phyloP scores from a whole-genome alignment of 1,284 basidiomycete species.

The Sporisorium scitamineum region DNA sequence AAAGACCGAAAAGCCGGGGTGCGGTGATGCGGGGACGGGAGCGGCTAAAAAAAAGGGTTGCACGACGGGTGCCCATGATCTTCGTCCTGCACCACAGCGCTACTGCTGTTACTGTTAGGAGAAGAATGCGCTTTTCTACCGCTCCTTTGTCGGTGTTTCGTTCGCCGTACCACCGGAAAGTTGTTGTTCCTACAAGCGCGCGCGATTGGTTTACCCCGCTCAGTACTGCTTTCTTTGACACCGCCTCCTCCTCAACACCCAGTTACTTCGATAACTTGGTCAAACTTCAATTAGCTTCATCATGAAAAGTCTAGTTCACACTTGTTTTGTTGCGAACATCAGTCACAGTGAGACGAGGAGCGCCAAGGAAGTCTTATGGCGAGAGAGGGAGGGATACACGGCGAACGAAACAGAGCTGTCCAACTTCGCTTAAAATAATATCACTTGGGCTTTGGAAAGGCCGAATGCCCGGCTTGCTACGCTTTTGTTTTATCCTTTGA shows the following conservation, averaged over 20 bases:
- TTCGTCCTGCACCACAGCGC: not conserved
- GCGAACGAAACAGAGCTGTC: not conserved
- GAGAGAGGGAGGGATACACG: no score
- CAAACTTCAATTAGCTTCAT: no score
- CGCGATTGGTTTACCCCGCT: not conserved
- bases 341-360: no score
- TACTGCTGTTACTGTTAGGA: no score
- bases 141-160: not conserved
- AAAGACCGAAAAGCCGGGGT: slow-evolving; percentile 14
- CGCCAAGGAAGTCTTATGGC: no score
- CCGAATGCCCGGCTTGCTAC: not conserved
- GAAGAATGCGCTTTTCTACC: not conserved
- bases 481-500: not conserved
- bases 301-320: no score
- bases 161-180: not conserved
- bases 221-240: not conserved
- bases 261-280: no score
- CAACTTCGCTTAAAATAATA: not conserved
- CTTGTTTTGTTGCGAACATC: no score
- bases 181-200: not conserved
- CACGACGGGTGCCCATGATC: not conserved
- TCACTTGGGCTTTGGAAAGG: not conserved
- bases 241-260: no score
- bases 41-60: not conserved
- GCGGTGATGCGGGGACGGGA: no score